phyloP scores from a whole-genome alignment of 2,329 filamentous ascomycete genomes.

The Ceratocystis colombiana region DNA sequence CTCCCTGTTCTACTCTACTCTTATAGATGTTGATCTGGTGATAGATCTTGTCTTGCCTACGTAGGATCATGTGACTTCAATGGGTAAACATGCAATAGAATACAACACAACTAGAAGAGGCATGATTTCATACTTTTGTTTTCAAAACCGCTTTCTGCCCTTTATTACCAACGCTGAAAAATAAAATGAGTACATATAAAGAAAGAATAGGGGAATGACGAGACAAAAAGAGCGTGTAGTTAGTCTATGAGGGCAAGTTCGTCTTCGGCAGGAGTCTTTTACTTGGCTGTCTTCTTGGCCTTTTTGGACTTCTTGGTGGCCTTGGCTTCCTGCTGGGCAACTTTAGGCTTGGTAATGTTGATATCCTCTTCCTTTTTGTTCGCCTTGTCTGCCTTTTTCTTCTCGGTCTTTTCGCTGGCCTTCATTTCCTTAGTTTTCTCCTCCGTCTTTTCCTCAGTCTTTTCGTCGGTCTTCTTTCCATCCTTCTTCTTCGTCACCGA shows the following conservation, averaged over 20 bases:
- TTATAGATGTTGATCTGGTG: neutral
- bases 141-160: constrained; percentile 27
- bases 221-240: neutral
- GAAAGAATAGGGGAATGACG: constrained; percentile 1
- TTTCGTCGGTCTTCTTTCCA: constrained; percentile 24
- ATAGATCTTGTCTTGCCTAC: neutral
- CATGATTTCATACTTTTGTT: constrained; percentile 21
- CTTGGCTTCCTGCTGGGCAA: constrained; percentile 25
- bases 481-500: constrained; percentile 30
- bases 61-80: neutral
- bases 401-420: constrained; percentile 19
- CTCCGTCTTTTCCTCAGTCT: constrained; percentile 22
- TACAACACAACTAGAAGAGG: too few species aligned
- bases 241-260: neutral
- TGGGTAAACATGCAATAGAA: too few species aligned
- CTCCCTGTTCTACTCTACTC: too few species aligned
- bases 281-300: constrained; percentile 25
- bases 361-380: constrained; percentile 25
- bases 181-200: constrained; percentile 15
- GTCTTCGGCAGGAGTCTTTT: constrained; percentile 5
- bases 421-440: constrained; percentile 24
- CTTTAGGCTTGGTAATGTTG: constrained; percentile 12
- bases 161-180: constrained; percentile 24
- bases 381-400: constrained; percentile 17
- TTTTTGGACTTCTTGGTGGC: constrained; percentile 25